Evolutionary conservation across 352 stramenopile species (phyloP).

Genomic region (Globisporangium barbulae): DNA sequence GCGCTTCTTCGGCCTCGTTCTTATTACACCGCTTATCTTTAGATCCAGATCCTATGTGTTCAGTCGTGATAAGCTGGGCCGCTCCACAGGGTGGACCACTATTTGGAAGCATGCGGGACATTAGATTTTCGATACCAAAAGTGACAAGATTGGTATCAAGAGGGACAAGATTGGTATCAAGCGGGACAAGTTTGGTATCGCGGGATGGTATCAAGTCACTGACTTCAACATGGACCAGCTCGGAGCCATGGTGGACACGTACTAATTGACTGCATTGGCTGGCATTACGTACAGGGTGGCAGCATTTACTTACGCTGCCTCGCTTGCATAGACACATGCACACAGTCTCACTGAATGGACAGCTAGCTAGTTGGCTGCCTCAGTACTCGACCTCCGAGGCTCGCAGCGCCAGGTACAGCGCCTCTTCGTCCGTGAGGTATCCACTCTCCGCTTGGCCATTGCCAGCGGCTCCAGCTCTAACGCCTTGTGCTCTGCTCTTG

Average conservation of each 20-base stretch:
- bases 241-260: not conserved
- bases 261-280: too few relatives aligned
- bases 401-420: conserved; percentile 20
- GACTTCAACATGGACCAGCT: too few relatives aligned
- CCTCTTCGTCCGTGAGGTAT: conserved; percentile 22
- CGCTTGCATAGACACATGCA: not conserved
- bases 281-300: not conserved
- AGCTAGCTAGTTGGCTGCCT: not conserved
- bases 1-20: conserved; percentile 7
- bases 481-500: not conserved
- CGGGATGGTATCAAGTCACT: too few relatives aligned
- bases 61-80: not conserved
- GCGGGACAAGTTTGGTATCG: too few relatives aligned
- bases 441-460: conserved; percentile 7
- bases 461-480: not conserved
- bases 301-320: not conserved
- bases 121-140: not conserved
- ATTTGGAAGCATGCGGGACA: not conserved
- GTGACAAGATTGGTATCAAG: not conserved
- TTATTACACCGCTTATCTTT: not conserved
- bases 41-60: not conserved
- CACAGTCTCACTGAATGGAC: not conserved
- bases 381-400: conserved; percentile 22
- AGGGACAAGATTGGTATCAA: too few relatives aligned
- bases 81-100: not conserved